Evolutionary conservation across 345 rosid genomes (phyloP).

Genomic region (Lepidium africanum): DNA sequence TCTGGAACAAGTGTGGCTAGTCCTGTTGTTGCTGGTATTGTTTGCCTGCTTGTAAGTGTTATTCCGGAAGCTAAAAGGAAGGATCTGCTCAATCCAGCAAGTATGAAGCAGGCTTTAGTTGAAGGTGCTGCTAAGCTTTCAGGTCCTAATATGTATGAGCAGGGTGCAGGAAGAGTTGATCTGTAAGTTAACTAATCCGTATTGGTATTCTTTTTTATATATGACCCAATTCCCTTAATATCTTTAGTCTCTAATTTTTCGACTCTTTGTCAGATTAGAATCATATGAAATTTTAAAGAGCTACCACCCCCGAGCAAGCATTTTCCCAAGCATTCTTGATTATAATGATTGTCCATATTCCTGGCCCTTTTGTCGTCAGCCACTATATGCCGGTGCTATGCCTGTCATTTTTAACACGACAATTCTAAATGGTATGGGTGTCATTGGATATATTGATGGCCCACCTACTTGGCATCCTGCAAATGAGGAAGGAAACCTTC

Average conservation of each 20-base stretch:
- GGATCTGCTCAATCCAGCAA: slow-evolving; percentile 79
- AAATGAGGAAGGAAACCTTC: slow-evolving; percentile 77
- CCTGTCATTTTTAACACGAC: slow-evolving; percentile 89
- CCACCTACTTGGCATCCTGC: slow-evolving; percentile 93
- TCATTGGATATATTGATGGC: slow-evolving; percentile 69
- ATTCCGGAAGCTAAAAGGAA: slow-evolving; percentile 67
- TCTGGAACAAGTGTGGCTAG: slow-evolving; percentile 99
- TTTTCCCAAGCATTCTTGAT: slow-evolving; percentile 85
- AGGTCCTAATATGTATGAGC: slow-evolving; percentile 96
- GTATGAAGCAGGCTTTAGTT: slow-evolving; percentile 98
- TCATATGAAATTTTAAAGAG: slow-evolving; percentile 88
- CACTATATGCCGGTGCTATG: slow-evolving; percentile 95
- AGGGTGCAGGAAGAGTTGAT: slow-evolving; percentile 96
- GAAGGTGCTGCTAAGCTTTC: slow-evolving; percentile 98
- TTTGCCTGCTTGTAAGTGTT: slow-evolving; percentile 87
- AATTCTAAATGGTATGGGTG: slow-evolving; percentile 96
- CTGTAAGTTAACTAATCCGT: slow-evolving; percentile 49
- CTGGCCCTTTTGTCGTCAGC: slow-evolving; percentile 98
- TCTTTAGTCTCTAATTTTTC: slow-evolving; percentile 23
- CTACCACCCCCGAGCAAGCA: slow-evolving; percentile 89
- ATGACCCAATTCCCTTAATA: not conserved
- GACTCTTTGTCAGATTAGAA: slow-evolving; percentile 71
- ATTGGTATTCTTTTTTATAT: not conserved
- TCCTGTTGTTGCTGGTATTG: slow-evolving; percentile 99
- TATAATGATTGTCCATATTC: slow-evolving; percentile 87